Evolutionary conservation across 73 alveolate genomes (phyloP).

Genomic region (Paramecium caudatum): DNA sequence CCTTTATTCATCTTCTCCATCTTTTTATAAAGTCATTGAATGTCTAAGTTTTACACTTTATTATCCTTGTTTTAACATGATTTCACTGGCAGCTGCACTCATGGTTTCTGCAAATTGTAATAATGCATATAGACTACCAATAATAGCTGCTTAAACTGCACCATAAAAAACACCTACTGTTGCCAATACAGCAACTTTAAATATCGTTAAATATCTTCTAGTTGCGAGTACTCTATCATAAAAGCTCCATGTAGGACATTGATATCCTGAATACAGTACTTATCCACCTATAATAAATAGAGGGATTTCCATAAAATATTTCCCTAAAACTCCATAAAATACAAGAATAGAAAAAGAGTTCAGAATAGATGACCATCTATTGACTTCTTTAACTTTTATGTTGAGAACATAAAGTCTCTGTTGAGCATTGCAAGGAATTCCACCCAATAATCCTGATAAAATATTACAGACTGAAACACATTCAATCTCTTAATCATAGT

Average conservation of each 20-base stretch:
- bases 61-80: not conserved
- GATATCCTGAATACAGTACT: slow-evolving; percentile 21
- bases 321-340: slow-evolving; percentile 38
- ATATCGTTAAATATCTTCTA: not conserved
- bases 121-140: slow-evolving; percentile 56
- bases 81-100: slow-evolving; percentile 67
- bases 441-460: slow-evolving; percentile 61
- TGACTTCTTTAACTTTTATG: not conserved
- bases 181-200: not conserved
- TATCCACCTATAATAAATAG: slow-evolving; percentile 52
- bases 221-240: not conserved
- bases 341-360: slow-evolving; percentile 44
- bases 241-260: slow-evolving; percentile 69
- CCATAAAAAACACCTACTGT: slow-evolving; percentile 31
- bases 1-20: slow-evolving; percentile 44
- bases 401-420: slow-evolving; percentile 47
- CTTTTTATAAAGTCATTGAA: slow-evolving; percentile 7
- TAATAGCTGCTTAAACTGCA: not conserved
- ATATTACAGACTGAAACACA: slow-evolving; percentile 45
- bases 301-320: slow-evolving; percentile 48
- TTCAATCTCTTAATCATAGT: slow-evolving; percentile 49
- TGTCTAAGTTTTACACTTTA: slow-evolving; percentile 7
- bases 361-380: slow-evolving; percentile 52
- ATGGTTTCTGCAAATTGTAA: slow-evolving; percentile 63
- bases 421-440: slow-evolving; percentile 51